phyloP scores from a whole-genome alignment of 768 basidiomycete species.

The Thelephora aurantiotincta region DNA sequence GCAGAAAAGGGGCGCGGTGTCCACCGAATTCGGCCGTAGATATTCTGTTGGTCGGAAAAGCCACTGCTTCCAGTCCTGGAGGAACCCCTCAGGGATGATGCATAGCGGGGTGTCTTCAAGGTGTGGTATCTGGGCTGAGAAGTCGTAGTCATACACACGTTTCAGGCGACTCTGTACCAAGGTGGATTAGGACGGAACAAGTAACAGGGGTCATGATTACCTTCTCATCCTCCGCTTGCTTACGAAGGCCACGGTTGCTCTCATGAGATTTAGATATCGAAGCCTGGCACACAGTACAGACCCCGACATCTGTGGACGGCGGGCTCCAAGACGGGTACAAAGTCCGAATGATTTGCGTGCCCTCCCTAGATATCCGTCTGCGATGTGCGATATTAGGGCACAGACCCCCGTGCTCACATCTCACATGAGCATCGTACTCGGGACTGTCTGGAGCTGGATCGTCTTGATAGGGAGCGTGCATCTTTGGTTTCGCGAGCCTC shows the following conservation, averaged over 20 bases:
- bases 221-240: slow-evolving; percentile 69
- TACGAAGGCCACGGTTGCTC: slow-evolving; percentile 47
- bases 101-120: slow-evolving; percentile 39
- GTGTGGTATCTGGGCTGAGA: slow-evolving; percentile 29
- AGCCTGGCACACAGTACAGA: slow-evolving; percentile 53
- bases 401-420: slow-evolving; percentile 58
- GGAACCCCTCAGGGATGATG: slow-evolving; percentile 45
- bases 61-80: slow-evolving; percentile 63
- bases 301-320: slow-evolving; percentile 30
- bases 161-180: slow-evolving; percentile 40
- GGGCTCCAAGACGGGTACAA: slow-evolving; percentile 59
- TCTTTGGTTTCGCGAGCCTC: slow-evolving; percentile 55
- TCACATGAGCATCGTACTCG: slow-evolving; percentile 43
- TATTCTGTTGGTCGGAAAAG: slow-evolving; percentile 37
- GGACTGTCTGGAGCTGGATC: slow-evolving; percentile 58
- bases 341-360: slow-evolving; percentile 33
- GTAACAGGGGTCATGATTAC: slow-evolving; percentile 19
- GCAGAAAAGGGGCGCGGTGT: slow-evolving; percentile 55
- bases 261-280: slow-evolving; percentile 39
- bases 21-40: slow-evolving; percentile 43
- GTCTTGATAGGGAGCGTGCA: slow-evolving; percentile 42
- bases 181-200: not conserved
- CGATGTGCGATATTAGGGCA: slow-evolving; percentile 41
- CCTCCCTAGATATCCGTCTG: slow-evolving; percentile 48
- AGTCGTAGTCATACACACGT: slow-evolving; percentile 42